A percentile compares a stretch with the other conserved stretches of the same genome.
Conservation (phyloP, 169 alveolate species). For the Eimeria tenella region DNA sequence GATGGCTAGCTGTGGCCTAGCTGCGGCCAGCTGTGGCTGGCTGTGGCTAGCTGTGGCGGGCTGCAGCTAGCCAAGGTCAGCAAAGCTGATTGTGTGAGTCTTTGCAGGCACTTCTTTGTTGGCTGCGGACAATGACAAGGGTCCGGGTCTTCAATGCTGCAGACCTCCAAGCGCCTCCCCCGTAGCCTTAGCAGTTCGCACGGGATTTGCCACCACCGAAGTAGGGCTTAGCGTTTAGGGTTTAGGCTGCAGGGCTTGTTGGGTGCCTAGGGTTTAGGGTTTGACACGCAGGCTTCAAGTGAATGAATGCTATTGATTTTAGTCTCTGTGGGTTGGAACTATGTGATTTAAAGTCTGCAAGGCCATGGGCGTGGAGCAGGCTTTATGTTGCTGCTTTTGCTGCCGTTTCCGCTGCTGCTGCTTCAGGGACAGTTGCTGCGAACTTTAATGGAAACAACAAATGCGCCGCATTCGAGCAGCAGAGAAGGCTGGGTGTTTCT, state of each 20-base stretch:
- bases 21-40: background rate
- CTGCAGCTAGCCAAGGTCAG: conserved; percentile 14
- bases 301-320: background rate
- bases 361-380: background rate
- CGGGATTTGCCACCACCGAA: conserved; percentile 45
- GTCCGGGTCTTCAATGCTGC: conserved; percentile 14
- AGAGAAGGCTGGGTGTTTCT: conserved; percentile 96
- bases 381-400: background rate
- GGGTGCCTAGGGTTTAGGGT: background rate
- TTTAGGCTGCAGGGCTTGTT: background rate
- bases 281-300: background rate
- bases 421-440: conserved; percentile 96
- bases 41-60: background rate
- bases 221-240: conserved; percentile 34
- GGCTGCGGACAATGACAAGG: conserved; percentile 40
- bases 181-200: background rate
- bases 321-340: background rate
- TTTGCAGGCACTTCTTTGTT: conserved; percentile 17
- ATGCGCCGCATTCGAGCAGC: conserved; percentile 82
- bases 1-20: background rate
- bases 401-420: conserved; percentile 5
- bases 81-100: background rate
- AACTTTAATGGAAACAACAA: conserved; percentile 94
- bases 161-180: background rate
- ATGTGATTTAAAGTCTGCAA: background rate